phyloP scores from a whole-genome alignment of 2,329 filamentous ascomycete species.

The Verticillium albo-atrum region DNA sequence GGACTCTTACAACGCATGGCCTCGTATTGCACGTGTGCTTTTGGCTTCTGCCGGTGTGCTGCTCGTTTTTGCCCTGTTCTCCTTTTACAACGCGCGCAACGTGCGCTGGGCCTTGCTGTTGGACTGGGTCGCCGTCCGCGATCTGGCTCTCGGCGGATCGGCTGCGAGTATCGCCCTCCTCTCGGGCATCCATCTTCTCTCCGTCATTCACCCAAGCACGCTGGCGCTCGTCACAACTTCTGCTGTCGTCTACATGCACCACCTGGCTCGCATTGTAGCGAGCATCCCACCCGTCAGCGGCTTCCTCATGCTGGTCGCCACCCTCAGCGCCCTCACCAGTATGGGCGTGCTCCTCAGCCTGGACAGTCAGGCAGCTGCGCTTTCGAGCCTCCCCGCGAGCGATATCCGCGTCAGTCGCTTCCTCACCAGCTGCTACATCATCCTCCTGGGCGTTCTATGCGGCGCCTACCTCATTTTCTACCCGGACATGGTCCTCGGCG shows the following conservation, averaged over 20 bases:
- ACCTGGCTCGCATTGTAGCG: slow-evolving; percentile 7
- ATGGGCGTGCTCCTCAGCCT: slow-evolving; percentile 12
- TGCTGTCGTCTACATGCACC: slow-evolving; percentile 17
- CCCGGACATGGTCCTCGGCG: neutral
- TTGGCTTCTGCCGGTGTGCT: slow-evolving; percentile 18
- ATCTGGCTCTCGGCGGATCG: slow-evolving; percentile 24
- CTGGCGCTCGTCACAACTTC: slow-evolving; percentile 20
- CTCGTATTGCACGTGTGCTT: slow-evolving; percentile 14
- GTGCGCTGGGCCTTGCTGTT: slow-evolving; percentile 24
- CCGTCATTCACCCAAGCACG: slow-evolving; percentile 18
- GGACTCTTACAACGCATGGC: slow-evolving; percentile 15
- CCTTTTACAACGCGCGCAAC: slow-evolving; percentile 19
- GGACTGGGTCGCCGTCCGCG: slow-evolving; percentile 18
- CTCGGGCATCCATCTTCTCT: slow-evolving; percentile 20
- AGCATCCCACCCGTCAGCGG: neutral
- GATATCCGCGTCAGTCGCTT: slow-evolving; percentile 4
- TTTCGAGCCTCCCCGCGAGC: neutral
- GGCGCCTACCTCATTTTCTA: slow-evolving; percentile 9
- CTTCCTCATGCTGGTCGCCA: slow-evolving; percentile 2
- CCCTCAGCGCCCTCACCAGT: slow-evolving; percentile 4
- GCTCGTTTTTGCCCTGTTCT: slow-evolving; percentile 19
- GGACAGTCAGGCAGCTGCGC: slow-evolving; percentile 4
- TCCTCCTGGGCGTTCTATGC: slow-evolving; percentile 7
- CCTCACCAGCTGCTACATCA: slow-evolving; percentile 7
- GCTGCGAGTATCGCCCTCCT: slow-evolving; percentile 17